Evolutionary conservation across 2,329 filamentous ascomycete species (phyloP), one percentile per base, ranked within the genome.

Genomic region (Thelonectria blattea): DNA sequence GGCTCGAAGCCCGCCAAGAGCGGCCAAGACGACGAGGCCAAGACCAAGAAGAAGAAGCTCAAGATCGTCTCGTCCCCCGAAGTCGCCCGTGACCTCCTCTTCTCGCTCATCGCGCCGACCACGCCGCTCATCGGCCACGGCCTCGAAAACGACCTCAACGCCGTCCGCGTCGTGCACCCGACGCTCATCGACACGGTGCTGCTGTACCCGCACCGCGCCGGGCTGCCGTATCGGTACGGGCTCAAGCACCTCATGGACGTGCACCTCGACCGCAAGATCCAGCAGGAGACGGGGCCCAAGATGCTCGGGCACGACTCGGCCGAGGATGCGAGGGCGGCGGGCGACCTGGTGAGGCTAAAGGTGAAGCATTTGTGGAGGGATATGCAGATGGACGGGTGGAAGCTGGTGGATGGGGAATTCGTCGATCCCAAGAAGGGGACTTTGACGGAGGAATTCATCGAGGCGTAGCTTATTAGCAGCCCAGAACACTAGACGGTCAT

Each of bases 111-210:
- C 51, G 84, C 88, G 1, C 91, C 92, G 0, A 79, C 83, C 0
- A 99, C 93, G 0, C 91, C 93, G 0, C 78, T 99, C 1, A 91
- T 99, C 48, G 95, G 95, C 0, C 95, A 99, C 74, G 93, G 92
- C 1, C 86, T 98, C 9, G 95, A 99, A 71, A 99, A 99, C 72
- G 95, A 99, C 71, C 84, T 99, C 56, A 97, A 97, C 73, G 86
- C 89, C 2, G 83, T 90, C 42, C 90, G 94, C 37, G 84, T 98
- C 52, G 88, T 97, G 46, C 95, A 98, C 69, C 91, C 91, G 0
- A 90, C 85, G 0, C 82, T 97, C 55, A 85, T 97, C 69, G 94
- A 98, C 74, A 97, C 93, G 0, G 87, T 92, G 1, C 78, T 97
- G 0, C 83, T 97, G 0, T 99, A 87, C 73, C 93, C 93, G 0